Conservation (phyloP, 2,329 filamentous ascomycete genomes). For the Sphaerulina vaccinii region DNA sequence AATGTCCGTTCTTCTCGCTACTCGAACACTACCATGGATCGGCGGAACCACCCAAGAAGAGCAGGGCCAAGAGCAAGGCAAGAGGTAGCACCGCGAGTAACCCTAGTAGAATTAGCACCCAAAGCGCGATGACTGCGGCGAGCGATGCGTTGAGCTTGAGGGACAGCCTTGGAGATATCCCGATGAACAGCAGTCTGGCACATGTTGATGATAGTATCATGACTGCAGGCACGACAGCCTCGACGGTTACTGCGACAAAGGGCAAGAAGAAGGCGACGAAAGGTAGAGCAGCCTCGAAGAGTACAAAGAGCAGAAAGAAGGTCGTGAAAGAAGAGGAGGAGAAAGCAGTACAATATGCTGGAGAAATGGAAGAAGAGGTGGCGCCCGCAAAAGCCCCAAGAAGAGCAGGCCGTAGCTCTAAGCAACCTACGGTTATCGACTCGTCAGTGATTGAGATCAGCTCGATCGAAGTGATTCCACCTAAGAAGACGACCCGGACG, state of each 20-base stretch:
- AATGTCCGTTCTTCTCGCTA: slow-evolving; percentile 80
- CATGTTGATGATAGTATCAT: slow-evolving; percentile 59
- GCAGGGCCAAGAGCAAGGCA: slow-evolving; percentile 29
- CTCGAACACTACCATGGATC: slow-evolving; percentile 45
- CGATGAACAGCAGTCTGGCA: slow-evolving; percentile 27
- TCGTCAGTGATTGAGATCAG: slow-evolving; percentile 33
- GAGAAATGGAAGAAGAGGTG: slow-evolving; percentile 17
- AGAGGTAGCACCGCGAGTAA: slow-evolving; percentile 57
- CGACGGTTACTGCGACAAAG: slow-evolving; percentile 32
- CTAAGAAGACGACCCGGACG: slow-evolving; percentile 33
- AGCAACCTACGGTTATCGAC: slow-evolving; percentile 26
- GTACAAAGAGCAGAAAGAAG: slow-evolving; percentile 38
- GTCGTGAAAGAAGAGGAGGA: slow-evolving; percentile 18
- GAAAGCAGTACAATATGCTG: slow-evolving; percentile 19
- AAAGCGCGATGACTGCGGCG: slow-evolving; percentile 36
- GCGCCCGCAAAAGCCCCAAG: slow-evolving; percentile 28
- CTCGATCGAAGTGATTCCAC: slow-evolving; percentile 24
- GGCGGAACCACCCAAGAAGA: slow-evolving; percentile 32
- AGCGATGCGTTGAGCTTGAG: slow-evolving; percentile 29
- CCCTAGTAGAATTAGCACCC: slow-evolving; percentile 61
- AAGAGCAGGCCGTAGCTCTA: slow-evolving; percentile 26
- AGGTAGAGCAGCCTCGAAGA: slow-evolving; percentile 48
- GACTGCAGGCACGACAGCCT: slow-evolving; percentile 45
- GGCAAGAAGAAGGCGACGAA: slow-evolving; percentile 39
- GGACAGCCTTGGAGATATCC: slow-evolving; percentile 21